Evolutionary conservation across 371 early-diverging fungal genomes (phyloP).

Genomic region (Mucor mucedo): DNA sequence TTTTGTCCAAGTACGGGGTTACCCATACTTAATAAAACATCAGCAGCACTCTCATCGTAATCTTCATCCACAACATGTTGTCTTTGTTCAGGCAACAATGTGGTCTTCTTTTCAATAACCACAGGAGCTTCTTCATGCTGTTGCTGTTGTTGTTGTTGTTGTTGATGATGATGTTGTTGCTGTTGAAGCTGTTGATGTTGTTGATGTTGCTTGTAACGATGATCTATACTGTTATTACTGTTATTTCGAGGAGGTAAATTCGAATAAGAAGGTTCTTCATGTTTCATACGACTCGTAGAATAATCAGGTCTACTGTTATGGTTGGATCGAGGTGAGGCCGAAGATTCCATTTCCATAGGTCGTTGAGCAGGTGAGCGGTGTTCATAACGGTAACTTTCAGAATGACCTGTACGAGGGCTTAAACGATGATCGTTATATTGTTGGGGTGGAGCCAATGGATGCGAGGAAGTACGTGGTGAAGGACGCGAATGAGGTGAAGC

Average conservation of each 20-base stretch:
- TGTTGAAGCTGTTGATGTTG: constrained; percentile 2
- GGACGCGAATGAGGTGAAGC: constrained; percentile 21
- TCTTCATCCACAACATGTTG: constrained; percentile 22
- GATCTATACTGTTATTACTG: neutral
- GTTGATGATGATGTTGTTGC: neutral
- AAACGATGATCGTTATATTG: constrained; percentile 23
- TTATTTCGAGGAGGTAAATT: constrained; percentile 6
- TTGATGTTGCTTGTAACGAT: constrained; percentile 12
- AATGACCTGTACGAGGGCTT: constrained; percentile 23
- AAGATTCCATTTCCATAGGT: constrained; percentile 20
- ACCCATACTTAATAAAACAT: constrained; percentile 39
- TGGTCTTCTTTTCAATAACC: neutral
- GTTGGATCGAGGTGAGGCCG: constrained; percentile 8
- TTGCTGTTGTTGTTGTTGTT: neutral
- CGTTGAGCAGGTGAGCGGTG: constrained; percentile 29
- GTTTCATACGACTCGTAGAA: constrained; percentile 11
- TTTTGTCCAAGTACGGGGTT: constrained; percentile 34
- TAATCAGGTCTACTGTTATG: constrained; percentile 5
- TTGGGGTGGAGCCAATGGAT: constrained; percentile 15
- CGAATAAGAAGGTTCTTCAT: constrained; percentile 12
- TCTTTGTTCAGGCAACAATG: neutral
- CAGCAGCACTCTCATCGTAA: constrained; percentile 41
- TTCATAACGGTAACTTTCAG: constrained; percentile 30
- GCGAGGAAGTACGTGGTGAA: constrained; percentile 15
- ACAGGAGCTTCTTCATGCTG: neutral